A percentile compares a stretch with the other conserved stretches of the same genome.
Conservation (phyloP, 208 protist genomes). For the Acanthamoeba castellanii region DNA sequence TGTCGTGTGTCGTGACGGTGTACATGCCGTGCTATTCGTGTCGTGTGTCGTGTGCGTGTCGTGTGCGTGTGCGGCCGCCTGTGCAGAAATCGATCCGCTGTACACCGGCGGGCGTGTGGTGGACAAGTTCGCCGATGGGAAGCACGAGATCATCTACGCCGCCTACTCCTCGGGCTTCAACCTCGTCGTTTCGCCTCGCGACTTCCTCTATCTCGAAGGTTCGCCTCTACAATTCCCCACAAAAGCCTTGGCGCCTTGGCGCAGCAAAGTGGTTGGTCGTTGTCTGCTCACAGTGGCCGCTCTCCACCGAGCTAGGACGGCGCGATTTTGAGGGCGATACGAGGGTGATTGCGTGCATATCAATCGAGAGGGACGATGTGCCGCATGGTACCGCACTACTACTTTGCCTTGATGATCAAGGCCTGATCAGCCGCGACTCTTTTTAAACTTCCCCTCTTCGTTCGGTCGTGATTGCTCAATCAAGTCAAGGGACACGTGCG, state of each 20-base stretch:
- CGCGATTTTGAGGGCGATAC: not conserved
- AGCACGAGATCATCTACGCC: slow-evolving; percentile 65
- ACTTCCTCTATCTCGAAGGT: slow-evolving; percentile 68
- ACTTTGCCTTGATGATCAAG: not conserved
- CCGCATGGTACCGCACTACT: slow-evolving; percentile 27
- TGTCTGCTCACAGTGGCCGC: not conserved
- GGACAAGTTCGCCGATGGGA: slow-evolving; percentile 45
- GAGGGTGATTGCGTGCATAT: slow-evolving; percentile 53
- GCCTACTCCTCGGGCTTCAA: slow-evolving; percentile 60
- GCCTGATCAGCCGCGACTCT: too few relatives aligned
- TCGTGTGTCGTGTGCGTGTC: too few relatives aligned
- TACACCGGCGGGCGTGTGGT: slow-evolving; percentile 58
- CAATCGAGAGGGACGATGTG: slow-evolving; percentile 48
- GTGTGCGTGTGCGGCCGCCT: not conserved
- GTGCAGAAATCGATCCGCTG: slow-evolving; percentile 62
- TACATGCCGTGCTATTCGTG: not conserved
- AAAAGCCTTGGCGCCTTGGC: not conserved
- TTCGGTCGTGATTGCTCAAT: not conserved
- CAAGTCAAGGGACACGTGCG: slow-evolving; percentile 58
- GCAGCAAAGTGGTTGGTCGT: not conserved
- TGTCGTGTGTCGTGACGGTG: not conserved
- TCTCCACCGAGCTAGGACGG: not conserved
- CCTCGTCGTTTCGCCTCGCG: slow-evolving; percentile 44
- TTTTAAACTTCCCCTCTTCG: too few relatives aligned
- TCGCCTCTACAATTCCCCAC: not conserved